phyloP scores from a whole-genome alignment of 2,329 filamentous ascomycete species.

The Immersiporthe knoxdaviesiana region DNA sequence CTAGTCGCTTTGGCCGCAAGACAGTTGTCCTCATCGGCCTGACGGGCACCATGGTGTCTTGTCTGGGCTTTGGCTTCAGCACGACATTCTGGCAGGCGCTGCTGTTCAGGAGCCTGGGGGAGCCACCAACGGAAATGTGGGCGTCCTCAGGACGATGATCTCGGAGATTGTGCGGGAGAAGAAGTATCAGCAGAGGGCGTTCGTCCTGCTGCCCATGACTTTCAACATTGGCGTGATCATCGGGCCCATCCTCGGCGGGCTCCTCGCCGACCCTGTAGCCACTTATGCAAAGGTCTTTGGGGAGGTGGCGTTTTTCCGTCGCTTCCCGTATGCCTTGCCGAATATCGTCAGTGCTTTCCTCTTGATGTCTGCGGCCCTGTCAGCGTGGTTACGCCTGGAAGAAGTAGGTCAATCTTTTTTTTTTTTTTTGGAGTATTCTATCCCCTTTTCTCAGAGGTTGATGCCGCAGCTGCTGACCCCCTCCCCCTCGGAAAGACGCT shows the following conservation, averaged over 20 bases:
- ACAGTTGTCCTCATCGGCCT: slow-evolving; percentile 77
- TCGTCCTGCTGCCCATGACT: slow-evolving; percentile 62
- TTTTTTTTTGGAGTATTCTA: background rate
- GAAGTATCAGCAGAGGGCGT: slow-evolving; percentile 48
- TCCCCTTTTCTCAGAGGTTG: background rate
- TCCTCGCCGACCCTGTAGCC: slow-evolving; percentile 49
- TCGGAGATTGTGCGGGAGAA: slow-evolving; percentile 49
- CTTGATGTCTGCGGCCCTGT: slow-evolving; percentile 46
- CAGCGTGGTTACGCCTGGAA: slow-evolving; percentile 55
- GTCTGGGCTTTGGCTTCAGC: slow-evolving; percentile 72
- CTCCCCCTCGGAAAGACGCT: slow-evolving; percentile 44
- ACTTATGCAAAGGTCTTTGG: slow-evolving; percentile 52
- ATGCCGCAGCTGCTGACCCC: background rate
- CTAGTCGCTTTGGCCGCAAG: slow-evolving; percentile 71
- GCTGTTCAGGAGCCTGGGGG: slow-evolving; percentile 69
- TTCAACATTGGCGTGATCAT: slow-evolving; percentile 70
- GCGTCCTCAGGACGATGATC: slow-evolving; percentile 73
- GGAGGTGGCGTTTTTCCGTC: slow-evolving; percentile 47
- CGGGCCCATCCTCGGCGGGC: slow-evolving; percentile 55
- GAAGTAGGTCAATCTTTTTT: slow-evolving; percentile 52
- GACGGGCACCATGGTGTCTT: slow-evolving; percentile 65
- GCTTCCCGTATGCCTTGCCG: slow-evolving; percentile 58
- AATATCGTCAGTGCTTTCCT: slow-evolving; percentile 57
- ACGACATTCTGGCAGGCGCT: slow-evolving; percentile 64
- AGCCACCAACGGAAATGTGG: slow-evolving; percentile 72